Percentiles rank a stretch among this genome's conserved stretches.
phyloP scores from a whole-genome alignment of 2,329 filamentous ascomycete species.

The Erysiphe neolycopersici region DNA sequence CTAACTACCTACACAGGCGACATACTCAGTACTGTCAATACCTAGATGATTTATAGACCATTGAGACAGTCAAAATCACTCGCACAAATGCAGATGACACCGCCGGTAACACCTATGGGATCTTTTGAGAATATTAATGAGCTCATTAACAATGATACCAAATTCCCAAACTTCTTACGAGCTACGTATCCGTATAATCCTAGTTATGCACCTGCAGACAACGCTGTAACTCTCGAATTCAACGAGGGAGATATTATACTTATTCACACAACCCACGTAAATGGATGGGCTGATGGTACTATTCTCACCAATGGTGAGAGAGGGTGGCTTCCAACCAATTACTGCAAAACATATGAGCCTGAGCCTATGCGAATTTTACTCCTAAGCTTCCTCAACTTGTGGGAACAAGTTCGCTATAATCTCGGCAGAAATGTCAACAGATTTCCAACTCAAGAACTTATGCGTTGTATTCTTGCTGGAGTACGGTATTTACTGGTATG shows the following conservation, averaged over 20 bases:
- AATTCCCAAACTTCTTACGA: conserved; percentile 84
- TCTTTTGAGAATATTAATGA: conserved; percentile 18
- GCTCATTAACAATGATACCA: conserved; percentile 22
- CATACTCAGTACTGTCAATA: too few relatives aligned
- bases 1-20: too few relatives aligned
- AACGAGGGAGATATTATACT: conserved; percentile 79
- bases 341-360: conserved; percentile 85
- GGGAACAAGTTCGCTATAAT: conserved; percentile 65
- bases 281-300: conserved; percentile 95
- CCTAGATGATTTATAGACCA: too few relatives aligned
- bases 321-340: conserved; percentile 94
- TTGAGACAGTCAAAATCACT: neutral
- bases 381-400: conserved; percentile 69
- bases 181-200: conserved; percentile 87
- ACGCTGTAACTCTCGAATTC: conserved; percentile 67
- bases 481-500: conserved; percentile 71
- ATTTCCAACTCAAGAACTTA: conserved; percentile 78
- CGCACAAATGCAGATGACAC: conserved; percentile 34
- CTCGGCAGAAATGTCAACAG: conserved; percentile 49
- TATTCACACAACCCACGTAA: conserved; percentile 89
- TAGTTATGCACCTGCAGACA: conserved; percentile 46
- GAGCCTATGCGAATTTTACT: conserved; percentile 64
- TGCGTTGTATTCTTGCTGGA: conserved; percentile 79
- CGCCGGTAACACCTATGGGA: conserved; percentile 46
- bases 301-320: conserved; percentile 60